phyloP scores from a whole-genome alignment of 2,329 filamentous ascomycete species.

The Alternaria metachromatica region DNA sequence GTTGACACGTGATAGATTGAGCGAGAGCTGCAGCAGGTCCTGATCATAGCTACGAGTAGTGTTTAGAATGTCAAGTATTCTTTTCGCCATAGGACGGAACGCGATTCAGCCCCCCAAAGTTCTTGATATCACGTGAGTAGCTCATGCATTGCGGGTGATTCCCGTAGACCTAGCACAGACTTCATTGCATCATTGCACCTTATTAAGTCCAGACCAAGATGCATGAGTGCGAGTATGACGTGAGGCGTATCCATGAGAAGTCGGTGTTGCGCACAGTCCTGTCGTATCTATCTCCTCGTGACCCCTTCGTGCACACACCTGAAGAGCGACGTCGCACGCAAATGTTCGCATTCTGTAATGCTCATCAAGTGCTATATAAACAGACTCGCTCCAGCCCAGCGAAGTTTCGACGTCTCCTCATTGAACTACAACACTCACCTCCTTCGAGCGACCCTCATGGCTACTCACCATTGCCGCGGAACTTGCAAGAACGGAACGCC shows the following conservation, averaged over 20 bases:
- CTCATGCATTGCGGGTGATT: neutral
- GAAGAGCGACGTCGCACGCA: neutral
- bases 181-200: neutral
- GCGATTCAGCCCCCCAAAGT: neutral
- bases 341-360: neutral
- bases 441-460: neutral
- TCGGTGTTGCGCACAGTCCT: neutral
- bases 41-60: neutral
- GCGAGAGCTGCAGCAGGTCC: neutral
- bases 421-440: neutral
- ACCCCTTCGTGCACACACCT: neutral
- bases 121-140: neutral
- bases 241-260: neutral
- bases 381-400: neutral
- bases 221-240: neutral
- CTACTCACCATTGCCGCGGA: neutral
- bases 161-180: fast-evolving
- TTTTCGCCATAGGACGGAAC: neutral
- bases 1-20: neutral
- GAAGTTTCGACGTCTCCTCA: neutral
- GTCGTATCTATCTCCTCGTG: neutral
- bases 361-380: neutral
- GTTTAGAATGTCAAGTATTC: neutral
- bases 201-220: neutral
- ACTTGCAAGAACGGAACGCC: neutral